phyloP scores from a whole-genome alignment of 106 monocot species.

The Ottelia alismoides region DNA sequence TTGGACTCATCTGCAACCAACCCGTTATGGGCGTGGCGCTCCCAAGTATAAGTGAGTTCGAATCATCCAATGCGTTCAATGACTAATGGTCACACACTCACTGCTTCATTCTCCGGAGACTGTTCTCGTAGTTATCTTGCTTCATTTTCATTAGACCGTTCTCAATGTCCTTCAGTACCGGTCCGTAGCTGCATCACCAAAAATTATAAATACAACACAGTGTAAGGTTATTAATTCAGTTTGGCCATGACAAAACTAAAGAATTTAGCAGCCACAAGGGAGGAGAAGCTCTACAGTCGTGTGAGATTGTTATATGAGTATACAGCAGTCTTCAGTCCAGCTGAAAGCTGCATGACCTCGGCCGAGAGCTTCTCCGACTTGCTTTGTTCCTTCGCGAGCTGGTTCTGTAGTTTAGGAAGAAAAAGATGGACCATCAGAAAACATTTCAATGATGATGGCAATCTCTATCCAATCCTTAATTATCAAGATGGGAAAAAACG shows the following conservation, averaged over 20 bases:
- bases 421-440: too few species aligned
- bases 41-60: too few species aligned
- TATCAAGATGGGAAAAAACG: too few species aligned
- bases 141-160: conserved; percentile 92
- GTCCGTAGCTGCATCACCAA: conserved; percentile 59
- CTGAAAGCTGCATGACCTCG: conserved; percentile 70
- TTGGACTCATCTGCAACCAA: too few species aligned
- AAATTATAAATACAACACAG: background rate
- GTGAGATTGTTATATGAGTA: conserved; percentile 61
- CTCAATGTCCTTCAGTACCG: conserved; percentile 77
- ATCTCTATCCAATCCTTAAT: too few species aligned
- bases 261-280: background rate
- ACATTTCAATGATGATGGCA: too few species aligned
- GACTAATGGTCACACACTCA: too few species aligned
- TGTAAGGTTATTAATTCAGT: background rate
- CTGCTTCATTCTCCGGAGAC: too few species aligned
- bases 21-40: too few species aligned
- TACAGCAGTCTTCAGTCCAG: conserved; percentile 49
- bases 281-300: conserved; percentile 36
- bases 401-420: conserved; percentile 42
- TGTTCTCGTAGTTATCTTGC: conserved; percentile 55
- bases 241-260: too few species aligned
- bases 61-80: too few species aligned
- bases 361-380: conserved; percentile 65
- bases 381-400: conserved; percentile 66